Percentiles rank a stretch among this genome's conserved stretches.
These are phyloP conservation scores for Lasiosphaeriaceae sp. DNA, from an alignment of 495 filamentous ascomycete genomes.

Conservation along the genomic window DNA sequence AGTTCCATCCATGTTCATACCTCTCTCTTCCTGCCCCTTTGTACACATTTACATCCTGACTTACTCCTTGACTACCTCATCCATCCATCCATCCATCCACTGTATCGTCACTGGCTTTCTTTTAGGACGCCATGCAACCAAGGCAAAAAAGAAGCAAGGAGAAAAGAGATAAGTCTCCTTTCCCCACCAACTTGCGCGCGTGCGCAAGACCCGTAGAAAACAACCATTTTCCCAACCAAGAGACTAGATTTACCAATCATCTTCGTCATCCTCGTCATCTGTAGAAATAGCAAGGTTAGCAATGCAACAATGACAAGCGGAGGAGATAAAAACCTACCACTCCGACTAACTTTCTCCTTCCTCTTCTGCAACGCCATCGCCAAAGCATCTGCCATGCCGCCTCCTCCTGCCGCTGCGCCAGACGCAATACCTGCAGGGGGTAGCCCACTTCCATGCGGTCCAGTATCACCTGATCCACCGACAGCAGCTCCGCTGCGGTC, in stretches of 20 bases:
- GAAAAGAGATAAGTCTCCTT: neutral
- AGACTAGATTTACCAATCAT: conserved; percentile 58
- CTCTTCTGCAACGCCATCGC: conserved; percentile 71
- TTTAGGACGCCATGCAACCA: neutral
- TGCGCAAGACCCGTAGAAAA: neutral
- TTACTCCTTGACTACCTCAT: no score
- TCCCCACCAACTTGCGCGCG: neutral
- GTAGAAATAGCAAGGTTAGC: conserved; percentile 16
- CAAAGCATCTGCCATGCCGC: conserved; percentile 75
- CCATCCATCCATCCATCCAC: no score
- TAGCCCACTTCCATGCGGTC: conserved; percentile 52
- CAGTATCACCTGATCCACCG: conserved; percentile 53
- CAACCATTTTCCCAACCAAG: neutral
- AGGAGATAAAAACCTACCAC: conserved; percentile 62
- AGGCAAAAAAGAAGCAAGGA: neutral
- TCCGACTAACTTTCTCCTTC: conserved; percentile 85
- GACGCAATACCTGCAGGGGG: conserved; percentile 47
- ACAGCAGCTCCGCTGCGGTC: conserved; percentile 75
- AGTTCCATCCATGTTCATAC: no score
- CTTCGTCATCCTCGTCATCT: conserved; percentile 80
- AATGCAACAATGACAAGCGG: conserved; percentile 19
- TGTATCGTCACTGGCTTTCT: no score
- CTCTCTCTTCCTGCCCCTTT: no score
- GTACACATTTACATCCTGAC: no score
- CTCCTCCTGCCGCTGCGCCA: conserved; percentile 45